Conservation (phyloP, 2,329 filamentous ascomycete genomes). For the Botrytis paeoniae region DNA sequence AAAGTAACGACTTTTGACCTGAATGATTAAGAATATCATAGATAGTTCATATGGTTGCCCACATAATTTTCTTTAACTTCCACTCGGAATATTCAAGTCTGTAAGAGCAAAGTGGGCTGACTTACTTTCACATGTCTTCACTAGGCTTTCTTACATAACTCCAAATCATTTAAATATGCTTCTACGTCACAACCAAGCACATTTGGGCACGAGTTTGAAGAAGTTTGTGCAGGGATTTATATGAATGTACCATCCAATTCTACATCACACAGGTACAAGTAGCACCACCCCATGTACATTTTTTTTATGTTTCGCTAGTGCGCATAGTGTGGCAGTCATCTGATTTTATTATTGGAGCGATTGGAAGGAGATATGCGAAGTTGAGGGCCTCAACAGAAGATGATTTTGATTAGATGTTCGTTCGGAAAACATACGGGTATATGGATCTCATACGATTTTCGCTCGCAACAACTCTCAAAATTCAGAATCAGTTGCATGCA, state of each 20-base stretch:
- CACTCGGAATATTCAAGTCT: background rate
- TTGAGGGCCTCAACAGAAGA: constrained; percentile 13
- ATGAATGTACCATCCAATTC: constrained; percentile 18
- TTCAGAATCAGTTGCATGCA: constrained; percentile 14
- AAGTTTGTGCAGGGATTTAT: constrained; percentile 15
- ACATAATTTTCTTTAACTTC: background rate
- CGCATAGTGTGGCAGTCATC: constrained; percentile 21
- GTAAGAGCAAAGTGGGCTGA: constrained; percentile 12
- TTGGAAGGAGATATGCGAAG: background rate
- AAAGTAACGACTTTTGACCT: background rate
- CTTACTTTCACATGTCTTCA: constrained; percentile 17
- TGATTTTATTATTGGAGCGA: constrained; percentile 19
- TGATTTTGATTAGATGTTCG: constrained; percentile 9
- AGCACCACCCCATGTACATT: background rate
- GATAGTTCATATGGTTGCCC: background rate
- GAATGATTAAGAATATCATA: background rate
- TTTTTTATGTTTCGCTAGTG: constrained; percentile 11
- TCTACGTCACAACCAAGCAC: constrained; percentile 11
- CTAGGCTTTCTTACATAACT: background rate
- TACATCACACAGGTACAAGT: constrained; percentile 5
- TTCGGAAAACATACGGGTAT: background rate
- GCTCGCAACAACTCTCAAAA: background rate
- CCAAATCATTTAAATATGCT: constrained; percentile 1
- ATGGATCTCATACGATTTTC: constrained; percentile 9
- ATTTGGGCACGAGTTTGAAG: constrained; percentile 15